Percentiles rank a stretch among this genome's conserved stretches.
Conservation (phyloP, 441 rosid species). For the Erodium moschatum region DNA sequence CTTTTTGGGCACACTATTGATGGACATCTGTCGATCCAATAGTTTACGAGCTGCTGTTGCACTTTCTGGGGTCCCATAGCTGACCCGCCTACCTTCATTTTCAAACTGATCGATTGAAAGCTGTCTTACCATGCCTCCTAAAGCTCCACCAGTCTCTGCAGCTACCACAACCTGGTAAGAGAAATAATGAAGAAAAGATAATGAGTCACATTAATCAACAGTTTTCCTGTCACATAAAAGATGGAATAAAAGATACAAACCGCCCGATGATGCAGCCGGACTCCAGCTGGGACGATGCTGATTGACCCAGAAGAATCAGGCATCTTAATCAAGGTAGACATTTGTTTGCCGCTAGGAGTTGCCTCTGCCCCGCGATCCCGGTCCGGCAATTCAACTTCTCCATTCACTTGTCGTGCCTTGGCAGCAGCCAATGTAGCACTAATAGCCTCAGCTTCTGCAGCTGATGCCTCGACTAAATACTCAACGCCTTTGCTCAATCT, state of each 20-base stretch:
- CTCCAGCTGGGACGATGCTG: constrained; percentile 61
- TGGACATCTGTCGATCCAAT: constrained; percentile 90
- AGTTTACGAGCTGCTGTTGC: constrained; percentile 92
- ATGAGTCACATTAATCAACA: constrained; percentile 8
- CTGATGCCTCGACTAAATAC: constrained; percentile 93
- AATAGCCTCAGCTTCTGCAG: constrained; percentile 98
- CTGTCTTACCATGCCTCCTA: constrained; percentile 95
- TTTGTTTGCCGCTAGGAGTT: constrained; percentile 83
- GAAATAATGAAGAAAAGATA: constrained; percentile 18
- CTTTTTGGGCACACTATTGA: constrained; percentile 89
- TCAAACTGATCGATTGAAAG: constrained; percentile 94
- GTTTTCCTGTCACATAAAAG: constrained; percentile 14
- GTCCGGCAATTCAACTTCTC: constrained; percentile 80
- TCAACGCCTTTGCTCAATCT: constrained; percentile 86
- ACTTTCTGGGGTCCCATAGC: constrained; percentile 91
- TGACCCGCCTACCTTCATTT: constrained; percentile 92
- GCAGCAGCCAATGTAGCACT: constrained; percentile 94
- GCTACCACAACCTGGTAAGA: constrained; percentile 78
- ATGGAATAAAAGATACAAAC: constrained; percentile 38
- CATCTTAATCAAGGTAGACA: constrained; percentile 49
- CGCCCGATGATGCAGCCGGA: constrained; percentile 91
- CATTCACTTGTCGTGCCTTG: constrained; percentile 88
- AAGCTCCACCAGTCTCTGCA: constrained; percentile 92
- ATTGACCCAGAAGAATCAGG: constrained; percentile 60
- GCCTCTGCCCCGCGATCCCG: constrained; percentile 89